A percentile compares a stretch with the other conserved stretches of the same genome.
Evolutionary conservation across 2,329 filamentous ascomycete species (phyloP).

Genomic region (Didymella lethalis): DNA sequence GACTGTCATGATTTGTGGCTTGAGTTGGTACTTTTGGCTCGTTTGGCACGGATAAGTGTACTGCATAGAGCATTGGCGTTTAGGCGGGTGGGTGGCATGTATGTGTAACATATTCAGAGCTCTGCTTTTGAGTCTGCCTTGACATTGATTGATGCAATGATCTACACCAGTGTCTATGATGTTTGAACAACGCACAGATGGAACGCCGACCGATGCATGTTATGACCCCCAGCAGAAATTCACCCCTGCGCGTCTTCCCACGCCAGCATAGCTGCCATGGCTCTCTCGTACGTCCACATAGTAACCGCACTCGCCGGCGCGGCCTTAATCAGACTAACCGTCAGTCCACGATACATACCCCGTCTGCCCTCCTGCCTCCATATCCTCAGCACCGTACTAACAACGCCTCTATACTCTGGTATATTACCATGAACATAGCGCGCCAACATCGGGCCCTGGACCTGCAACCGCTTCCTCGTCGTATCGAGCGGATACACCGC

Average conservation of each 20-base stretch:
- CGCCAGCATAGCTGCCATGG: slow-evolving; percentile 65
- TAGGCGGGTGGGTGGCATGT: not conserved
- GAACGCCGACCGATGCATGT: slow-evolving; percentile 2
- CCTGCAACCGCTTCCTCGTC: slow-evolving; percentile 90
- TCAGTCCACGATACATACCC: slow-evolving; percentile 86
- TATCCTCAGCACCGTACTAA: slow-evolving; percentile 72
- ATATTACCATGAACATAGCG: slow-evolving; percentile 88
- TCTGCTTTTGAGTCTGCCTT: not conserved
- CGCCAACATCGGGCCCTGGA: slow-evolving; percentile 85
- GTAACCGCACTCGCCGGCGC: slow-evolving; percentile 92
- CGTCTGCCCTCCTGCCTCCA: slow-evolving; percentile 75
- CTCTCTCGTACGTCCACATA: slow-evolving; percentile 91
- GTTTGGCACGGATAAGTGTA: not conserved
- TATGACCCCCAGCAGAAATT: not conserved
- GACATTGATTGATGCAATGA: not conserved
- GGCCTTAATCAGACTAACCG: slow-evolving; percentile 89
- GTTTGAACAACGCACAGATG: not conserved
- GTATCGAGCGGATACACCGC: slow-evolving; percentile 92
- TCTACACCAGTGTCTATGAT: slow-evolving; percentile 3
- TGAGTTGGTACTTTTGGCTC: not conserved
- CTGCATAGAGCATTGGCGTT: not conserved
- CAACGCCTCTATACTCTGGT: slow-evolving; percentile 76
- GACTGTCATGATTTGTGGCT: not conserved
- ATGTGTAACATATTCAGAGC: not conserved
- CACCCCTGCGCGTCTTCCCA: slow-evolving; percentile 32